Evolutionary conservation across 139 green algal genomes (phyloP).

Genomic region (Asterochloris erici): DNA sequence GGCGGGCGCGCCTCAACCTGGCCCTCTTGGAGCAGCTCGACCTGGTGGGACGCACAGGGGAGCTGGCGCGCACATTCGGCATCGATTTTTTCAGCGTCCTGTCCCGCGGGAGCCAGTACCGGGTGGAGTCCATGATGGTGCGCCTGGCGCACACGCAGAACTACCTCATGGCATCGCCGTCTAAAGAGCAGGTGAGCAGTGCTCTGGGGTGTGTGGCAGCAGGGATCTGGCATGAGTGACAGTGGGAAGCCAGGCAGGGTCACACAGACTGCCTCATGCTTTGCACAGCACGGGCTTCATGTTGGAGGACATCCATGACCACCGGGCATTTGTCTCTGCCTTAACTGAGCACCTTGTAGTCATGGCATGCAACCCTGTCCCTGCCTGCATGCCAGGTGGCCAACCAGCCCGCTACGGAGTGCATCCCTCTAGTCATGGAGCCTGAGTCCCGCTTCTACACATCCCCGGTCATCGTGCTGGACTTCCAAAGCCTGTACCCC

Average conservation of each 20-base stretch:
- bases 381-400: conserved; percentile 52
- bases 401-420: conserved; percentile 90
- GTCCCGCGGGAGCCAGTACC: conserved; percentile 85
- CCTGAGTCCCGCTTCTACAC: conserved; percentile 81
- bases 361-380: too few species aligned
- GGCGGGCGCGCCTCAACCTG: conserved; percentile 61
- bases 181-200: conserved; percentile 62
- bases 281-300: too few species aligned
- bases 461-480: conserved; percentile 90
- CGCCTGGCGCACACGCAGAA: conserved; percentile 93
- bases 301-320: too few species aligned
- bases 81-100: conserved; percentile 94
- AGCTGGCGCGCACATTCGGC: conserved; percentile 90
- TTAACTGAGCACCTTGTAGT: too few species aligned
- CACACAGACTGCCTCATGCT: too few species aligned
- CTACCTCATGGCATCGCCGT: conserved; percentile 80
- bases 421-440: conserved; percentile 96
- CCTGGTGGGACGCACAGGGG: conserved; percentile 79
- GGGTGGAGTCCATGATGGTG: conserved; percentile 92
- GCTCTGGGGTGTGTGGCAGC: neutral
- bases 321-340: too few species aligned
- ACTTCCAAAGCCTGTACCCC: conserved; percentile 98
- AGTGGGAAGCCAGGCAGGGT: too few species aligned
- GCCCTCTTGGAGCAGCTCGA: conserved; percentile 87
- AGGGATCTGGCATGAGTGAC: too few species aligned